Conservation (phyloP, 441 rosid genomes). For the Raphanus hybrid region DNA sequence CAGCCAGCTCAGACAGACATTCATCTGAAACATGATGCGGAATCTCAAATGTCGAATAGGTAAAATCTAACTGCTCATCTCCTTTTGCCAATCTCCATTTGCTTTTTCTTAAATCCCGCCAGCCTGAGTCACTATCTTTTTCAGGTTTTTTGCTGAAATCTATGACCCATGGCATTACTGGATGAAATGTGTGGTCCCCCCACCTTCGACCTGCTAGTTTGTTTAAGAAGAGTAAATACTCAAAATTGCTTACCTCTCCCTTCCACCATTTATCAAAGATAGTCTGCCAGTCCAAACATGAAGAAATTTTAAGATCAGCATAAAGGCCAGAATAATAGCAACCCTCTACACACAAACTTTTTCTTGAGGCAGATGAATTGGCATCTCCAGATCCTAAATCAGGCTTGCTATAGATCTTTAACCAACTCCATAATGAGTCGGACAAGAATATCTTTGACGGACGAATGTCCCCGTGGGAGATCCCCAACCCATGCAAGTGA, state of each 20-base stretch:
- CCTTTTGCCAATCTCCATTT: constrained; percentile 99
- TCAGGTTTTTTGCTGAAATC: constrained; percentile 88
- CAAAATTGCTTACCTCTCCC: constrained; percentile 91
- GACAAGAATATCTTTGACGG: constrained; percentile 79
- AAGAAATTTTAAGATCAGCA: constrained; percentile 68
- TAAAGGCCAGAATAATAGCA: constrained; percentile 66
- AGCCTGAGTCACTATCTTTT: constrained; percentile 74
- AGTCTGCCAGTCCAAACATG: constrained; percentile 64
- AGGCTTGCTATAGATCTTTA: constrained; percentile 55
- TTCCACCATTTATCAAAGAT: constrained; percentile 86
- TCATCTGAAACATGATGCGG: constrained; percentile 99
- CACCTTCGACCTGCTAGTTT: constrained; percentile 94
- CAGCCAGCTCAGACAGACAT: constrained; percentile 98
- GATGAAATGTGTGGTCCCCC: constrained; percentile 96
- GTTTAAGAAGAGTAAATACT: constrained; percentile 83
- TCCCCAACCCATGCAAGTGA: constrained; percentile 69
- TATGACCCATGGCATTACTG: constrained; percentile 97
- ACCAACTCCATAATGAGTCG: constrained; percentile 77
- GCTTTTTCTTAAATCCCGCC: constrained; percentile 95
- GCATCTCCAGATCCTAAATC: constrained; percentile 40
- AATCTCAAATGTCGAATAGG: constrained; percentile 88
- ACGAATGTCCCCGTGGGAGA: constrained; percentile 73
- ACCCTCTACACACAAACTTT: constrained; percentile 50
- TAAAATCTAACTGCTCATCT: constrained; percentile 95
- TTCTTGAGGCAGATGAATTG: constrained; percentile 39